Evolutionary conservation across 371 early-diverging fungal species (phyloP), one percentile per base, ranked within the genome.

Genomic region (Circinella minor): DNA sequence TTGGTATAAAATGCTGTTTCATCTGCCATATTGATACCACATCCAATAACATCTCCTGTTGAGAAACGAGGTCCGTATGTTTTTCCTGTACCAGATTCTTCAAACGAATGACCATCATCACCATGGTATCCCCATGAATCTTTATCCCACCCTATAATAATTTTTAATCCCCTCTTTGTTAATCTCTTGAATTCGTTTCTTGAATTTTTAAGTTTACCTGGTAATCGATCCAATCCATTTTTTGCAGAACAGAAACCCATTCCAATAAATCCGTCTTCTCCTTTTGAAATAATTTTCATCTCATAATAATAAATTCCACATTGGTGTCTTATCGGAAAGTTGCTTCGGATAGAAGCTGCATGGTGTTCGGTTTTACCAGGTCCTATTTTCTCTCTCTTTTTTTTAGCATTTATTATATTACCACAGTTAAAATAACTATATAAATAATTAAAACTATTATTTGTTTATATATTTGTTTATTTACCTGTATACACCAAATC

Each of bases 241-340:
- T 51, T 46, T 64, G 20, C 48, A 49, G 46, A 34, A 49, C 64
- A 89, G 49, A 96, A 88, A 14, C 98, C 98, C 46, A 98, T 83
- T 5, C 95, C 96, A 70, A 97, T 96, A 70, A 91, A 92, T 70
- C 98, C 98, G 73, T 94, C 90, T 9, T 90, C 82, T 17, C 97
- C 98, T 77, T 96, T 95, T 74, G 86, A 89, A 36, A 92, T 81
- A 62, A 98, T 84, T 14, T 81, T 74, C 34, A 94, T 88, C 76
- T 98, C 98, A 77, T 83, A 98, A 78, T 98, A 98, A 69, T 89
- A 97, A 9, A 97, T 80, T 5, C 97, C 97, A 63, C 90, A 88
- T 70, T 92, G 92, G 3, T 89, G 83, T 34, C 94, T 95, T 59
- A 96, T 95, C 13, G 93, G 86, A 46, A 80, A 71, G 82, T 97